These are phyloP conservation scores for Ceratocystis smalleyi DNA, from an alignment of 2,329 filamentous ascomycete genomes.

Conservation along the genomic window DNA sequence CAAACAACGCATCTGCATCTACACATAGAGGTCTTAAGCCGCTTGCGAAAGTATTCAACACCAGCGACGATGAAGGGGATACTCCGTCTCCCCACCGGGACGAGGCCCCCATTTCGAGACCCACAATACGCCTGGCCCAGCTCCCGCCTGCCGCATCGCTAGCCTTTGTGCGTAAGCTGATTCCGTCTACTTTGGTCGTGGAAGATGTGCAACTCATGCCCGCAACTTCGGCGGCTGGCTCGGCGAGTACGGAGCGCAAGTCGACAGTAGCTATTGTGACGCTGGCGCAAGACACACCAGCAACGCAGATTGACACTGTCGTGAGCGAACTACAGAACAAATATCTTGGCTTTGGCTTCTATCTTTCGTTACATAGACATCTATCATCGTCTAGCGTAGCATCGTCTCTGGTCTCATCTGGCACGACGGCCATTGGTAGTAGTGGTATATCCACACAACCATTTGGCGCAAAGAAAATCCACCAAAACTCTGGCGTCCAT, in stretches of 20 bases:
- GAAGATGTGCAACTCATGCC: constrained; percentile 60
- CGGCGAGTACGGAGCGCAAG: constrained; percentile 43
- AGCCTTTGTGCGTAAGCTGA: constrained; percentile 42
- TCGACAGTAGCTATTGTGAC: constrained; percentile 67
- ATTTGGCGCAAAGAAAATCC: constrained; percentile 59
- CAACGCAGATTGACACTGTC: constrained; percentile 65
- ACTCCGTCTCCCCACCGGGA: constrained; percentile 26
- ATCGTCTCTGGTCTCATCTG: constrained; percentile 22
- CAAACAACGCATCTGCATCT: neutral
- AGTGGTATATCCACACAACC: constrained; percentile 37
- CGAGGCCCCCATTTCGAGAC: constrained; percentile 46
- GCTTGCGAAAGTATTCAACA: constrained; percentile 55
- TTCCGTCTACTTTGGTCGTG: constrained; percentile 45
- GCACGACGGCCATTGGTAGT: constrained; percentile 25
- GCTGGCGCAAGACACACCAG: constrained; percentile 62
- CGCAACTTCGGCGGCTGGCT: constrained; percentile 28
- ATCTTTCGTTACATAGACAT: constrained; percentile 65
- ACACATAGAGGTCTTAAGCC: constrained; percentile 4
- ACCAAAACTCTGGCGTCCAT: constrained; percentile 19
- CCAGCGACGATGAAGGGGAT: constrained; percentile 44
- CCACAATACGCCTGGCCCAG: constrained; percentile 45
- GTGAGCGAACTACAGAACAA: constrained; percentile 66
- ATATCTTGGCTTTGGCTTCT: constrained; percentile 73
- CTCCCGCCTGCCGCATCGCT: constrained; percentile 46
- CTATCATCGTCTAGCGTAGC: constrained; percentile 37